These are phyloP conservation scores for Fusarium phyllophilum DNA, from an alignment of 2,329 filamentous ascomycete genomes.

Conservation along the genomic window DNA sequence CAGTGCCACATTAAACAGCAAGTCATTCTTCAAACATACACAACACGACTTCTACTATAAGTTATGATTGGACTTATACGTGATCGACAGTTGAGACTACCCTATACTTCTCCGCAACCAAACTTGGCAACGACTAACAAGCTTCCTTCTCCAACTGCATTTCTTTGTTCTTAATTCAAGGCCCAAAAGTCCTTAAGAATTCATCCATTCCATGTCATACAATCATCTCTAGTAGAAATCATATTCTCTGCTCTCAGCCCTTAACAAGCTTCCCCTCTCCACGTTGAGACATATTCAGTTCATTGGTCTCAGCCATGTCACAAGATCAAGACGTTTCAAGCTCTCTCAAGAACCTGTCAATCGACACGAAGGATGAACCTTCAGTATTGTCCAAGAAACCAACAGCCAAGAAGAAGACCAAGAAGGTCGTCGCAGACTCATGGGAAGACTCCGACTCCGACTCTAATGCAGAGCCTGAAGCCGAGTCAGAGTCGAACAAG, in stretches of 20 bases:
- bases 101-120: conserved; percentile 32
- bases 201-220: neutral
- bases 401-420: conserved; percentile 42
- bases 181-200: neutral
- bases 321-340: conserved; percentile 43
- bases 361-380: conserved; percentile 39
- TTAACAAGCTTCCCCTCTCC: too few relatives aligned
- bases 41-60: neutral
- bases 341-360: conserved; percentile 47
- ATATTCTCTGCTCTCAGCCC: neutral
- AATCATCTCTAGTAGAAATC: neutral
- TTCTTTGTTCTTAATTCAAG: neutral
- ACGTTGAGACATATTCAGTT: neutral
- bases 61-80: neutral
- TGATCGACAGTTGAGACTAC: neutral
- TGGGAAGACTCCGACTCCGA: conserved; percentile 69
- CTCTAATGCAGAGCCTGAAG: conserved; percentile 51
- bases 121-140: conserved; percentile 10
- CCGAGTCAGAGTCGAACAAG: conserved; percentile 44
- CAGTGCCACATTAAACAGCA: rapidly evolving
- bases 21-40: neutral
- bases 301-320: conserved; percentile 29
- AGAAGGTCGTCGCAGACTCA: conserved; percentile 52
- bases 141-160: neutral
- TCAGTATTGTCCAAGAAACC: conserved; percentile 36